Evolutionary conservation across 192 early-diverging fungal species (phyloP).

Genomic region (Podila horticola): DNA sequence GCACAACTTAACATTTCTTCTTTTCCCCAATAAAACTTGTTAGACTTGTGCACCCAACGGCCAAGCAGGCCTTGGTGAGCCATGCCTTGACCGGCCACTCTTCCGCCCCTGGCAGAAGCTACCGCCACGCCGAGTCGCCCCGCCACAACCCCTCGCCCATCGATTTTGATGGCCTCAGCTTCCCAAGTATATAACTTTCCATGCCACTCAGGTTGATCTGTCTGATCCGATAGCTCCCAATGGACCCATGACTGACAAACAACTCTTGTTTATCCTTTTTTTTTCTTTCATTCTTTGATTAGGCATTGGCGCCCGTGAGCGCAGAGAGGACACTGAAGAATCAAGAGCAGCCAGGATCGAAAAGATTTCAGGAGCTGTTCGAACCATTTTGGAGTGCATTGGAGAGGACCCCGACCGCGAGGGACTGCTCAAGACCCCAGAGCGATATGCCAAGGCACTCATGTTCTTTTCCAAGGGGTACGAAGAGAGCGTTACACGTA

Average conservation of each 20-base stretch:
- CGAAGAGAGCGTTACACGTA: constrained; percentile 86
- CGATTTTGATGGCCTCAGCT: constrained; percentile 80
- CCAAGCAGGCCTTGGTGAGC: constrained; percentile 11
- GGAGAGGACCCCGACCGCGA: constrained; percentile 96
- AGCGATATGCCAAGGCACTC: constrained; percentile 96
- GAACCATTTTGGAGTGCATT: constrained; percentile 89
- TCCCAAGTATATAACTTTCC: constrained; percentile 74
- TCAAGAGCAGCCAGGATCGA: constrained; percentile 74
- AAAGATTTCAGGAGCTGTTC: constrained; percentile 87
- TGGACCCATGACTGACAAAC: neutral
- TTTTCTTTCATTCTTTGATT: neutral
- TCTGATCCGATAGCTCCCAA: neutral
- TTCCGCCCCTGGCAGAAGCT: neutral
- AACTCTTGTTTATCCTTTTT: neutral
- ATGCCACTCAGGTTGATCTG: neutral
- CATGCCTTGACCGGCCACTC: constrained; percentile 35
- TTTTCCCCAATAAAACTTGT: neutral
- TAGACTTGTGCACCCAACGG: constrained; percentile 15
- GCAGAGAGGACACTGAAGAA: constrained; percentile 82
- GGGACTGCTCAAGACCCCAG: constrained; percentile 94
- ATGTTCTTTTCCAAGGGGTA: constrained; percentile 99
- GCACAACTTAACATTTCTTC: neutral
- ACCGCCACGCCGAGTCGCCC: constrained; percentile 17
- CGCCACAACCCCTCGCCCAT: constrained; percentile 54
- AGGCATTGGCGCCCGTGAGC: constrained; percentile 83